Conservation (phyloP, 768 basidiomycete genomes). For the Leucocoprinus birnbaumii region DNA sequence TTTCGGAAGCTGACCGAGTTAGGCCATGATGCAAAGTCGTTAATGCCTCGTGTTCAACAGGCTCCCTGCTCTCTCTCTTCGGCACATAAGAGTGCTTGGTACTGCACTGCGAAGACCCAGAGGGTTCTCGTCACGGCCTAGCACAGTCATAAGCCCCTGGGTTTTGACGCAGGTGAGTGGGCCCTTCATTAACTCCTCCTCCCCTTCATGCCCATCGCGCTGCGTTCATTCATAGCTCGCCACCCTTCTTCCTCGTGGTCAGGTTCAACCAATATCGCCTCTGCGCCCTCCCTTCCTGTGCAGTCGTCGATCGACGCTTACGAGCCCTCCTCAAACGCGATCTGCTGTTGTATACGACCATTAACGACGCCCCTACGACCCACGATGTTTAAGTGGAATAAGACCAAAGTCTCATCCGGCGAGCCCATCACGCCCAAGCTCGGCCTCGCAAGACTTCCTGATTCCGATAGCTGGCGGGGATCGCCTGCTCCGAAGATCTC, state of each 20-base stretch:
- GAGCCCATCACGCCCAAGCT: constrained; percentile 15
- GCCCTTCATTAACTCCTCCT: background rate
- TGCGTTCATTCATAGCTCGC: constrained; percentile 5
- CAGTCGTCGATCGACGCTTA: constrained; percentile 9
- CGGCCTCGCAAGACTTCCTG: constrained; percentile 8
- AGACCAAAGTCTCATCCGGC: constrained; percentile 6
- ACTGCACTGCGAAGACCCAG: constrained; percentile 4
- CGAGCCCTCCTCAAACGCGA: constrained; percentile 5
- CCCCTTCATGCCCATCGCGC: background rate
- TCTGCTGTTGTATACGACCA: constrained; percentile 8
- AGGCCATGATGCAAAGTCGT: constrained; percentile 11
- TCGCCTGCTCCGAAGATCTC: background rate
- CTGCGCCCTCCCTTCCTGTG: constrained; percentile 1
- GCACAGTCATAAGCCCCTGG: constrained; percentile 9
- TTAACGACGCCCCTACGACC: constrained; percentile 4
- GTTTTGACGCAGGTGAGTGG: constrained; percentile 8
- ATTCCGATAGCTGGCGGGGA: background rate
- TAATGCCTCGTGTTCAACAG: constrained; percentile 15
- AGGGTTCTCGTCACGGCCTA: constrained; percentile 9
- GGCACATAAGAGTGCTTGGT: constrained; percentile 12
- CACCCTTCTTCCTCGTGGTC: constrained; percentile 15
- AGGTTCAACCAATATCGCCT: constrained; percentile 1
- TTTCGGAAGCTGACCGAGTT: constrained; percentile 11
- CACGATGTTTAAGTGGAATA: constrained; percentile 16
- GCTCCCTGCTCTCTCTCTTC: constrained; percentile 10